Base-by-base conservation (phyloP, 352 stramenopile genomes). In the Phytophthora hibernalis region DNA sequence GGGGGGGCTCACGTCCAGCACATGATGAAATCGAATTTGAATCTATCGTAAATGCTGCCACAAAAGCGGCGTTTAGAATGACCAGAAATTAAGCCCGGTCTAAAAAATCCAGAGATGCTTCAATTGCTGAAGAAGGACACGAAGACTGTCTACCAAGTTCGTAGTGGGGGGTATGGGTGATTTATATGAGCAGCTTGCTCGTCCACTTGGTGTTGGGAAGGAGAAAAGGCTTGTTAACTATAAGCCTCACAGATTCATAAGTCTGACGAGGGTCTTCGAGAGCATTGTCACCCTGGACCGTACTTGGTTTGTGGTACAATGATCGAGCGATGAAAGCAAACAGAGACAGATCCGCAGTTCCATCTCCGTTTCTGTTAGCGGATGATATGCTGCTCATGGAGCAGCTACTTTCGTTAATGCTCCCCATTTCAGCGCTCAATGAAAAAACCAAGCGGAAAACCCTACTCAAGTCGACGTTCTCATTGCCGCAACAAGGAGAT, bases 391-490 rank as follows among this genome's bases (percentile, higher is more conserved):
- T 43, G 10, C 10, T 43, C 2, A 60, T 45, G 20, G 54, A 62
- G 42, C 43, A 54, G 30, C 31, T 54, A 28, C 43, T 62, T 22
- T 54, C 54, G 4, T 21, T 62, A 16, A 35, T 62, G 31, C 3
- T 54, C 1, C 43, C 42, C 1, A 35, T 62, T 33, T 54, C 30
- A 38, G 54, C 43, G 15, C 20, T 62, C 6, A 54, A 62, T 9
- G 18, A 8, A 62, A 54, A 48, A 54, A 20, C 13, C 54, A 54
- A 28, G 31, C 43, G 12, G 54, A 62, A 35, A 45, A 45, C 9
- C 5, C 54, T 6, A 47, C 26, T 16, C 54, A 54, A 62, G 54
- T 62, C 15, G 54, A 62, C 28, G 54, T 62, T 22, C 54, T 62
- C 8, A 6, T 62, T 26, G n/a, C 42, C 18, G 28, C 20, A 24